Evolutionary conservation across 352 stramenopile species (phyloP).

Genomic region (Sclerospora graminicola): DNA sequence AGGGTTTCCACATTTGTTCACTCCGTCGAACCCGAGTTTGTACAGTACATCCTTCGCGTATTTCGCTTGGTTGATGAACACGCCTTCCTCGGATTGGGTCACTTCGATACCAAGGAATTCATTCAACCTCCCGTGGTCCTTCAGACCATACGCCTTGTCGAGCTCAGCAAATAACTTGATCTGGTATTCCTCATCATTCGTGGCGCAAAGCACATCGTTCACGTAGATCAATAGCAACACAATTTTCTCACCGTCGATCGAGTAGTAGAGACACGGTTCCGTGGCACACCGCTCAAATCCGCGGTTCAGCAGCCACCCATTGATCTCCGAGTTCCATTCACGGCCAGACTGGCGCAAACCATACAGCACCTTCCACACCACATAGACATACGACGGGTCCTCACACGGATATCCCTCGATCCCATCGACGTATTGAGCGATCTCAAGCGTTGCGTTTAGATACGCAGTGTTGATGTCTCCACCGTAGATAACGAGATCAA

Average conservation of each 20-base stretch:
- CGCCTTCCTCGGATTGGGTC: background rate
- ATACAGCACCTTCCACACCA: conserved; percentile 12
- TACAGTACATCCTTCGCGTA: conserved; percentile 1
- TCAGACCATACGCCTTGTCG: conserved; percentile 12
- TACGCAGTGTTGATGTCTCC: conserved; percentile 11
- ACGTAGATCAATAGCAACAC: conserved; percentile 16
- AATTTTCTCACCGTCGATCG: conserved; percentile 1
- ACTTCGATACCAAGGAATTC: conserved; percentile 10
- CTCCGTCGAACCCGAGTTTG: conserved; percentile 4
- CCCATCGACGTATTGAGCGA: conserved; percentile 7
- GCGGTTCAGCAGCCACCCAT: conserved; percentile 5
- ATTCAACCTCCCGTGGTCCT: conserved; percentile 14
- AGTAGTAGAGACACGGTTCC: conserved; percentile 16
- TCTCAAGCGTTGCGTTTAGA: conserved; percentile 4
- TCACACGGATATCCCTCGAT: conserved; percentile 11
- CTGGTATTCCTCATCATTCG: conserved; percentile 7
- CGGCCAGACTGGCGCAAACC: conserved; percentile 9
- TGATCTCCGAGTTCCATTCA: conserved; percentile 15
- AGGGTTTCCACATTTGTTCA: conserved; percentile 1
- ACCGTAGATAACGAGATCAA: conserved; percentile 4
- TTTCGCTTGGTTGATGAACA: background rate
- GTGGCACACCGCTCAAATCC: conserved; percentile 4
- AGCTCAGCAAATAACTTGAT: conserved; percentile 9
- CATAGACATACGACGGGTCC: conserved; percentile 2
- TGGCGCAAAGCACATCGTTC: conserved; percentile 21